Base-by-base conservation (phyloP, 225 moss, liverwort and hornwort genomes). In the Physcomitrium patens region DNA sequence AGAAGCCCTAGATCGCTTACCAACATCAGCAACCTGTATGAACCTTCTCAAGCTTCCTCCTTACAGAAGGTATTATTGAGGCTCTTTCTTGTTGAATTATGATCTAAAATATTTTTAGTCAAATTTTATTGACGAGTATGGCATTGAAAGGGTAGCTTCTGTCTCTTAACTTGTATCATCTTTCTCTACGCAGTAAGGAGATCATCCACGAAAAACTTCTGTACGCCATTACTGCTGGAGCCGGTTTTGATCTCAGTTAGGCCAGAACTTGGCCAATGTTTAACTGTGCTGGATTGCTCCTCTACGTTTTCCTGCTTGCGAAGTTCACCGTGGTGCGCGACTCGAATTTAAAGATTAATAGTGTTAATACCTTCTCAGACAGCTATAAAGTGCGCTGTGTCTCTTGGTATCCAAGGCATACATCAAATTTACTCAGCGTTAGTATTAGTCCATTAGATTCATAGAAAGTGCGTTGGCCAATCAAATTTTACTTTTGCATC, bases 1-100 rank as follows among this genome's bases (percentile, higher is more conserved):
- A 85, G 95, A 95, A 83, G 83, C 91, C 57, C 79, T 95, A 65
- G 99, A 99, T 81, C 93, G 99, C 47, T 83, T 99, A 78, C 99
- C 99, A 59, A 99, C 99, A 63, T 95, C 99, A 73, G 93, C 99
- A 55, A 99, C 99, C 52, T 99, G 95, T 74, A 89, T 99, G 95
- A 99, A 99, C 77, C 93, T 99, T 76, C 90, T 99, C 53, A 99
- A 99, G 77, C 95, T 99, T 81, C 99, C 99, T 70, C 99, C 99
- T 37, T 95, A 99, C 64, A 92, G 78, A 87, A 99, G 96, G 89
- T 86, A 48, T 77, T 50, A 28, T 23, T 7, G 41, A 70, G 31
- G 7, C 76, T 69, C 52, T 69, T 0, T 55, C 63, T 17, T 10
- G 43, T 18, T 65, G 12, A 13, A 48, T 58, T 13, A 12, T 50